Conservation (phyloP, 2,329 filamentous ascomycete genomes). For the Fusarium transvaalense region DNA sequence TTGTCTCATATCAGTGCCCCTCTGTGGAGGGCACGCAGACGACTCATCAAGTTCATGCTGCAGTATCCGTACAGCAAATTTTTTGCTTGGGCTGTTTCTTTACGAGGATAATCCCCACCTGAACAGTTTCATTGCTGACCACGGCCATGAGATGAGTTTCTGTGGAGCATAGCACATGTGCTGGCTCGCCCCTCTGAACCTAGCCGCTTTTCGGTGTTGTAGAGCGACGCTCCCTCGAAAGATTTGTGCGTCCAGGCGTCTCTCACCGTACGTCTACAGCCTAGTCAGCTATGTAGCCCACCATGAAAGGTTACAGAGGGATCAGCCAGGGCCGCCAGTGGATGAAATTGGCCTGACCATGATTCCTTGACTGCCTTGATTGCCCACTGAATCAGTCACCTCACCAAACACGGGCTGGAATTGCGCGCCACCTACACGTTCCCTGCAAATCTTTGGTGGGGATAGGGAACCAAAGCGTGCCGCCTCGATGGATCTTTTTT, state of each 20-base stretch:
- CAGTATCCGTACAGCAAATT: slow-evolving; percentile 11
- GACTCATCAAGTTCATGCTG: slow-evolving; percentile 19
- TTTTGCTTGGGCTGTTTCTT: slow-evolving; percentile 24
- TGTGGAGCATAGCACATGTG: slow-evolving; percentile 26
- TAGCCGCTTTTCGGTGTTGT: slow-evolving; percentile 1
- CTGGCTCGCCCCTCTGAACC: slow-evolving; percentile 2
- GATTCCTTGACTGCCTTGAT: slow-evolving; percentile 41
- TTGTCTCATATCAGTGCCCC: slow-evolving; percentile 27
- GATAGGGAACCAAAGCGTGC: slow-evolving; percentile 19
- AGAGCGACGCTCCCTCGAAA: slow-evolving; percentile 27
- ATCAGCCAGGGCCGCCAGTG: slow-evolving; percentile 34
- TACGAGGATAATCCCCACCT: slow-evolving; percentile 38
- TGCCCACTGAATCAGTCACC: slow-evolving; percentile 43
- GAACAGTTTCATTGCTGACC: slow-evolving; percentile 41
- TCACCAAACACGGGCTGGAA: slow-evolving; percentile 40
- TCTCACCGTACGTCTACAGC: slow-evolving; percentile 25
- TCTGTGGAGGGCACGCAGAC: slow-evolving; percentile 12
- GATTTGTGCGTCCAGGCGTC: slow-evolving; percentile 26
- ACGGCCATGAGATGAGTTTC: slow-evolving; percentile 24
- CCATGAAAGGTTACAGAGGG: slow-evolving; percentile 28
- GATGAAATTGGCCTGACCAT: slow-evolving; percentile 24
- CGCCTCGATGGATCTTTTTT: slow-evolving; percentile 30
- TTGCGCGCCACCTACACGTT: slow-evolving; percentile 42
- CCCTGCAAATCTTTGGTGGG: slow-evolving; percentile 21
- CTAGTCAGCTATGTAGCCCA: slow-evolving; percentile 36